Evolutionary conservation across 106 monocot species (phyloP), one percentile per base, ranked within the genome.

Genomic region (Allium cepa): DNA sequence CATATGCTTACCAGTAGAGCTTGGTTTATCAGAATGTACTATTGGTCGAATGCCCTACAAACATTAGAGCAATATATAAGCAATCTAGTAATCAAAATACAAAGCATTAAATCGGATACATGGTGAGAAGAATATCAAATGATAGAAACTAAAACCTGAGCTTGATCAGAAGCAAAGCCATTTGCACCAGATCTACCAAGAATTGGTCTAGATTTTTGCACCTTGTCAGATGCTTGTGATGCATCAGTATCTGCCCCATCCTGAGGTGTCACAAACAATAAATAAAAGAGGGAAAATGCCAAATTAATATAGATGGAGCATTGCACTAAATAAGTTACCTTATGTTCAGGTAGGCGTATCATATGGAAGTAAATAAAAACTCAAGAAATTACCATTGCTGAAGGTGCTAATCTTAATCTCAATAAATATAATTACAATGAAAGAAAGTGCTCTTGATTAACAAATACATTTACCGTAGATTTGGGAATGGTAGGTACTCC

Each of bases 131-230:
- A 36, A 36, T 11, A 50, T 12, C 7, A 53, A 14, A 53, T 7
- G 7, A 50, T 5, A 67, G 26, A 17, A 67, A 69, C 27, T 56
- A 5, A n/a, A 45, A 46, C 56, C 71, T 72, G 70, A 68, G 83
- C 71, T 62, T 82, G 86, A 78, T 99, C 99, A 71, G 82, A 46
- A 78, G 75, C 72, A 71, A 99, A 77, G 61, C 91, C 99, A 81
- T 99, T 97, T 48, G 80, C 78, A 66, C 60, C 75, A 62, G 90
- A 76, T 77, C 89, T 80, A 62, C 78, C 80, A 73, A 99, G 78
- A 71, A 99, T 78, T 62, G 75, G 75, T 74, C 99, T 80, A 48
- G 97, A 79, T 73, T 90, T 99, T 51, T 72, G 48, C 66, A 61
- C 71, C 71, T 81, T 99, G 55, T 87, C 99, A 71, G 92, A 82